A percentile compares a stretch with the other conserved stretches of the same genome.
These are phyloP conservation scores for Pelargonium australe DNA, from an alignment of 441 rosid species.

Conservation along the genomic window DNA sequence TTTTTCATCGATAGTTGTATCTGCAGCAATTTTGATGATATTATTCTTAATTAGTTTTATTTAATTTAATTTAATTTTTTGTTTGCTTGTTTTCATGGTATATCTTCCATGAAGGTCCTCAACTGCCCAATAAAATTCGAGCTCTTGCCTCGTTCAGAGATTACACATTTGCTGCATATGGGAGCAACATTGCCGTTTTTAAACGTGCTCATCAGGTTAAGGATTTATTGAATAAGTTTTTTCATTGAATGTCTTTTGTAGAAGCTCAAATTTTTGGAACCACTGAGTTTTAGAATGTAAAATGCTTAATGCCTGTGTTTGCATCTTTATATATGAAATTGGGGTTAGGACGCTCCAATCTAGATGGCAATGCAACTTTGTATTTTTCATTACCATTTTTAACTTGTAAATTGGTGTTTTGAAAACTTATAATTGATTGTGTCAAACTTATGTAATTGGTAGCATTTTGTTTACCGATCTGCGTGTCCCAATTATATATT, in stretches of 20 bases:
- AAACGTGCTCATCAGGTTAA: conserved; percentile 81
- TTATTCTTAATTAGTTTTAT: not conserved
- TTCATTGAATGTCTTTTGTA: not conserved
- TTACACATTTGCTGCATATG: conserved; percentile 76
- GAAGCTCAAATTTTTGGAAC: too few relatives aligned
- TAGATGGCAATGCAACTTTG: not conserved
- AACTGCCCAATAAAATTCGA: conserved; percentile 72
- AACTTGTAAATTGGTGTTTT: not conserved
- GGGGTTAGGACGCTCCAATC: not conserved
- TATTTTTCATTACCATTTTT: not conserved
- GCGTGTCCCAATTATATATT: not conserved
- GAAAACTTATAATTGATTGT: not conserved
- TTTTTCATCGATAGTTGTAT: not conserved
- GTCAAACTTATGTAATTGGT: not conserved
- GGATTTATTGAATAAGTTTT: not conserved
- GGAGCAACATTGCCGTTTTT: conserved; percentile 62
- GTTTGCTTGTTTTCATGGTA: not conserved
- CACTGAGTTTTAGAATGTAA: not conserved
- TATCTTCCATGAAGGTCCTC: conserved; percentile 47
- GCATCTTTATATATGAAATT: not conserved
- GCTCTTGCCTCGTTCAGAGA: conserved; percentile 82
- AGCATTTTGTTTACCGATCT: not conserved
- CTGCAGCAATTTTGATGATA: not conserved
- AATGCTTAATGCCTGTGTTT: not conserved
- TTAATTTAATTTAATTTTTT: too few relatives aligned